phyloP scores from a whole-genome alignment of 2,329 filamentous ascomycete species.

The Cytospora paraplurivora region DNA sequence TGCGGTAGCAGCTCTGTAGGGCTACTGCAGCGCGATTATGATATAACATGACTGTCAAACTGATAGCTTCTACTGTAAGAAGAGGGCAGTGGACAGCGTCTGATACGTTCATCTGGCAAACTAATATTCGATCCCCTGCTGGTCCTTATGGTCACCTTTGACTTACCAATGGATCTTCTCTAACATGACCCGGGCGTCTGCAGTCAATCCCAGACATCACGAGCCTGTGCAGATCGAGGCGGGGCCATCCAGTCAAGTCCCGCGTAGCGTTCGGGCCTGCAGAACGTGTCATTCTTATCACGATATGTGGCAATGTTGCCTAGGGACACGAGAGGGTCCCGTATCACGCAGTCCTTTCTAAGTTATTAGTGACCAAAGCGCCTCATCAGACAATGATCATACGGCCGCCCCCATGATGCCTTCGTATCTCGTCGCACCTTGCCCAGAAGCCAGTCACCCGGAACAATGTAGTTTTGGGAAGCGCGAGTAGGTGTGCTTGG shows the following conservation, averaged over 20 bases:
- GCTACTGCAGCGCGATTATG: neutral
- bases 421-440: neutral
- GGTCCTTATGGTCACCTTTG: neutral
- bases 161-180: neutral
- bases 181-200: neutral
- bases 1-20: slow-evolving; percentile 62
- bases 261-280: neutral
- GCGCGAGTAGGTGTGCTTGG: slow-evolving; percentile 14
- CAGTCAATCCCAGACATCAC: no score
- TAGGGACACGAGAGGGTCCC: neutral
- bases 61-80: neutral
- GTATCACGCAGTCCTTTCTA: neutral
- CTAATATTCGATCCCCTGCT: neutral
- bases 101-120: neutral
- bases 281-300: neutral
- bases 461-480: slow-evolving; percentile 15
- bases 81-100: neutral
- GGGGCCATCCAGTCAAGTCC: neutral
- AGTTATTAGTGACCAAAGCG: neutral
- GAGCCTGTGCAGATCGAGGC: neutral
- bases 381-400: neutral
- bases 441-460: neutral
- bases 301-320: neutral
- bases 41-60: neutral
- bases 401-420: neutral